Conservation (phyloP, 2,329 filamentous ascomycete genomes). For the Venturia pyrina region DNA sequence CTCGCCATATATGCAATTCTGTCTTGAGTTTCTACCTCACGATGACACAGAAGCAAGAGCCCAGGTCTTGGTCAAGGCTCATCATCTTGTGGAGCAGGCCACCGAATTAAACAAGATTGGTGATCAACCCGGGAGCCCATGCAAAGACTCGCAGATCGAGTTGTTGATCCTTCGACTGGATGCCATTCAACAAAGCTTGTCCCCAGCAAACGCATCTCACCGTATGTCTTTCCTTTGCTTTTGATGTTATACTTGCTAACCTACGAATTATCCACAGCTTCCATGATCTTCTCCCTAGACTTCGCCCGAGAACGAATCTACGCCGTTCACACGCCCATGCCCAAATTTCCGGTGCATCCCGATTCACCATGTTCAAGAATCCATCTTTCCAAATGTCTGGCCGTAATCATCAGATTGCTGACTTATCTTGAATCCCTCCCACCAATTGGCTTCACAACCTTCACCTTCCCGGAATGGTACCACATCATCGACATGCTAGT, state of each 20-base stretch:
- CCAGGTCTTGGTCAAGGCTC: background rate
- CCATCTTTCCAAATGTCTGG: background rate
- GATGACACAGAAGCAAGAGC: background rate
- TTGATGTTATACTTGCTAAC: background rate
- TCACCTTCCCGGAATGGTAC: background rate
- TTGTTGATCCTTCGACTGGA: background rate
- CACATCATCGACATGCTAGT: background rate
- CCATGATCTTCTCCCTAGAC: background rate
- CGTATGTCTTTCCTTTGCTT: background rate
- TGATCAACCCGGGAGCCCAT: background rate
- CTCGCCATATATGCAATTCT: background rate
- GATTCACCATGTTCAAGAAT: background rate
- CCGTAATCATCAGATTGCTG: background rate
- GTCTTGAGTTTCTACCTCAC: background rate
- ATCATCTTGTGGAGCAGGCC: background rate
- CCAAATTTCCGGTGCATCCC: background rate
- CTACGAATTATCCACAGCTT: background rate
- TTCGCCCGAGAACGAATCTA: background rate
- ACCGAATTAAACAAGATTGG: background rate
- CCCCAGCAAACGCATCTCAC: background rate
- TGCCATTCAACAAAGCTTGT: background rate
- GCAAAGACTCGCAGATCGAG: background rate
- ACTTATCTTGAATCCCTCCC: background rate
- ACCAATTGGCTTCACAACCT: background rate
- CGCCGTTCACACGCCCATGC: background rate